A percentile compares a stretch with the other conserved stretches of the same genome.
These are phyloP conservation scores for Diacronema lutheri DNA, from an alignment of 78 protist species.

Conservation along the genomic window DNA sequence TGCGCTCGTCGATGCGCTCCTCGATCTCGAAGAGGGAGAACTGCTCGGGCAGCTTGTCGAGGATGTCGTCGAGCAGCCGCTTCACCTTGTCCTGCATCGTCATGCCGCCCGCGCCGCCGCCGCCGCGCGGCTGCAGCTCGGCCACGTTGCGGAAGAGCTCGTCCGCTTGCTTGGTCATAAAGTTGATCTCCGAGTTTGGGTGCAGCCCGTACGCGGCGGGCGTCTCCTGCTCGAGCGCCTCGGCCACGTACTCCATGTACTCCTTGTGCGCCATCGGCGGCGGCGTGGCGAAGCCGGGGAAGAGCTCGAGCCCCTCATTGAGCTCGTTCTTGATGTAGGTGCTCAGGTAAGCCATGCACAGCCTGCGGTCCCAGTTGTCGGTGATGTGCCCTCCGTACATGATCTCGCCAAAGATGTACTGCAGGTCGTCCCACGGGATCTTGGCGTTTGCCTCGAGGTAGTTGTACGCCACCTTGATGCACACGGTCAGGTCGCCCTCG, in stretches of 20 bases:
- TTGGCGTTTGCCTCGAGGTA: slow-evolving; percentile 62
- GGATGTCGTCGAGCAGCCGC: slow-evolving; percentile 24
- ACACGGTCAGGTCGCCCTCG: slow-evolving; percentile 78
- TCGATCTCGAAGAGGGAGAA: slow-evolving; percentile 17
- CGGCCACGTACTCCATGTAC: slow-evolving; percentile 63
- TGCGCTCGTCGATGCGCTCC: slow-evolving; percentile 51
- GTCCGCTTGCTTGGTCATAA: slow-evolving; percentile 57
- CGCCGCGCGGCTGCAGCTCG: slow-evolving; percentile 64
- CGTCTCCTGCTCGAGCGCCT: slow-evolving; percentile 67
- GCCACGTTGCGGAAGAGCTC: slow-evolving; percentile 55
- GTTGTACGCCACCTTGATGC: slow-evolving; percentile 66
- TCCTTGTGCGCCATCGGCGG: slow-evolving; percentile 50
- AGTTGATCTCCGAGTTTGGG: slow-evolving; percentile 85
- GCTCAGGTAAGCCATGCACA: slow-evolving; percentile 69
- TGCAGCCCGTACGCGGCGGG: slow-evolving; percentile 84
- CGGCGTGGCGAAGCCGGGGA: slow-evolving; percentile 57
- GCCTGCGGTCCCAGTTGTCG: slow-evolving; percentile 81
- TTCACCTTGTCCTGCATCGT: not conserved
- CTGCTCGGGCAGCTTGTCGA: slow-evolving; percentile 49
- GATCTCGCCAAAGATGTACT: slow-evolving; percentile 88
- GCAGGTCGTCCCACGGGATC: slow-evolving; percentile 89
- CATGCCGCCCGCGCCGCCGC: not conserved
- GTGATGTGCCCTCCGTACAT: slow-evolving; percentile 94
- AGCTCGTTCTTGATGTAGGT: slow-evolving; percentile 53
- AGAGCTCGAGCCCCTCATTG: slow-evolving; percentile 56